A percentile compares a stretch with the other conserved stretches of the same genome.
Conservation (phyloP, 306 rosid species). For the Dryas drummondii region DNA sequence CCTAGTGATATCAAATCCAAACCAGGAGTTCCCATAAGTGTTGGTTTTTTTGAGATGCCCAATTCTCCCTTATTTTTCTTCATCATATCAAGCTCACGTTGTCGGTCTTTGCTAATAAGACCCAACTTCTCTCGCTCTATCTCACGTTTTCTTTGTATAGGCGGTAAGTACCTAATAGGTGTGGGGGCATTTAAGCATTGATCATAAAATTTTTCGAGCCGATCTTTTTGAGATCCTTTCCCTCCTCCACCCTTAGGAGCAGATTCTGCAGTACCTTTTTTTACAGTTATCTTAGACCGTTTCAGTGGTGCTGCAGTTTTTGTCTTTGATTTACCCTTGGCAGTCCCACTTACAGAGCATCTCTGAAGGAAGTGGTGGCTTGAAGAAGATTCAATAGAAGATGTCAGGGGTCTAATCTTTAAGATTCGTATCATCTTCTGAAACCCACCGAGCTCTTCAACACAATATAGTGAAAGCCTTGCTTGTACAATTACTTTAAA, state of each 20-base stretch:
- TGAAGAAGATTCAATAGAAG: constrained; percentile 25
- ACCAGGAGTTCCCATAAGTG: constrained; percentile 67
- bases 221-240: constrained; percentile 42
- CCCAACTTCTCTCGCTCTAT: constrained; percentile 73
- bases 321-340: constrained; percentile 50
- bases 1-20: constrained; percentile 70
- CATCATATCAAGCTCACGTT: constrained; percentile 67
- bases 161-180: constrained; percentile 52
- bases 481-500: constrained; percentile 5
- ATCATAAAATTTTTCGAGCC: constrained; percentile 54
- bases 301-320: constrained; percentile 38
- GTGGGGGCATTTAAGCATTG: constrained; percentile 73
- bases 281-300: constrained; percentile 40
- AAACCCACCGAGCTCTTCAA: background rate
- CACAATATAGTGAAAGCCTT: background rate
- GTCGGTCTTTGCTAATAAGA: constrained; percentile 75
- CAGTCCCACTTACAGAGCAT: constrained; percentile 50
- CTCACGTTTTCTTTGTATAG: constrained; percentile 54
- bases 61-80: constrained; percentile 39
- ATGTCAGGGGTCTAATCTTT: constrained; percentile 27
- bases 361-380: constrained; percentile 39
- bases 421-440: constrained; percentile 36
- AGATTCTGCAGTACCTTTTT: constrained; percentile 35
- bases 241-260: constrained; percentile 25
- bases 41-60: constrained; percentile 55